phyloP scores from a whole-genome alignment of 2,329 filamentous ascomycete genomes.

The Amauroascus verrucosus region DNA sequence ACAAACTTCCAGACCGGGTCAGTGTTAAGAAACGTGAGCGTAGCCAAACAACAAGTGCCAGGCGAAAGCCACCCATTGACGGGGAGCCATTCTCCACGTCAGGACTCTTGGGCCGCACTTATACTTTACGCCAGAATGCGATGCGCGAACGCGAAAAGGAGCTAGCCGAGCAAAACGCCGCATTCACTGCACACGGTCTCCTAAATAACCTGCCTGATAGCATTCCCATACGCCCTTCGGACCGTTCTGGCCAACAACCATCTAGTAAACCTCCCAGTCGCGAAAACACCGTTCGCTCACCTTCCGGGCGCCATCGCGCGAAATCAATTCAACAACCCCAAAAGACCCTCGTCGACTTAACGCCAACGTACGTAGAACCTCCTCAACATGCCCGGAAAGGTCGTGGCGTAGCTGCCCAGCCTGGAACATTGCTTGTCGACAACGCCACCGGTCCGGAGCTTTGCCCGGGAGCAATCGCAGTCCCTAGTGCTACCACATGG shows the following conservation, averaged over 20 bases:
- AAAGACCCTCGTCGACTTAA: constrained; percentile 59
- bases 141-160: constrained; percentile 31
- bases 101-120: constrained; percentile 32
- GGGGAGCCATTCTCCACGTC: constrained; percentile 29
- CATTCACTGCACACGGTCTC: constrained; percentile 45
- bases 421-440: constrained; percentile 32
- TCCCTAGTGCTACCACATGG: constrained; percentile 35
- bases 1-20: neutral
- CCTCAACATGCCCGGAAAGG: constrained; percentile 37
- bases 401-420: constrained; percentile 34
- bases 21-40: constrained; percentile 4
- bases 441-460: constrained; percentile 34
- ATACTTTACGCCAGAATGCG: constrained; percentile 31
- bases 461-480: constrained; percentile 24
- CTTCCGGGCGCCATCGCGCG: constrained; percentile 32
- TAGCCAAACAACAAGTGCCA: constrained; percentile 9
- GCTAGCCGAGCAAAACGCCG: constrained; percentile 25
- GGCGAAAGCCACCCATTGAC: neutral
- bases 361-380: constrained; percentile 53
- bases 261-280: constrained; percentile 21
- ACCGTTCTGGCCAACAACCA: constrained; percentile 10
- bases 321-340: constrained; percentile 38
- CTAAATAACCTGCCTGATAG: constrained; percentile 37
- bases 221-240: constrained; percentile 2
- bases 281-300: constrained; percentile 27